These are phyloP conservation scores for Lachnellula hyalina DNA, from an alignment of 2,329 filamentous ascomycete species.

Conservation along the genomic window DNA sequence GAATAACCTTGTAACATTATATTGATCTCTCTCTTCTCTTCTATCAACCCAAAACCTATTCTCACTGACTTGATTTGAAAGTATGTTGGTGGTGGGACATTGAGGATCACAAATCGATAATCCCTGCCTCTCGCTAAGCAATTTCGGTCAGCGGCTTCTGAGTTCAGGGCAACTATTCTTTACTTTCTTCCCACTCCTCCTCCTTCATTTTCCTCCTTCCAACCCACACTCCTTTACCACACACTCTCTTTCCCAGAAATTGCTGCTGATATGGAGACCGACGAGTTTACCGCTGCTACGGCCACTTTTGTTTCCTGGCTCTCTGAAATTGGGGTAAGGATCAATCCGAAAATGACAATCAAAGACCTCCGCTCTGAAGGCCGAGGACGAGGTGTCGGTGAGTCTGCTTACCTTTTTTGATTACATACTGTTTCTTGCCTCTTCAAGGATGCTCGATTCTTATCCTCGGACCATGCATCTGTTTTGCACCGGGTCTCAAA, in stretches of 20 bases:
- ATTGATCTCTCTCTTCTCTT: too few relatives aligned
- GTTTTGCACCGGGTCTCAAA: neutral
- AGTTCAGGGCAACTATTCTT: neutral
- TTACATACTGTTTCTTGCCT: neutral
- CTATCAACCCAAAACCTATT: too few relatives aligned
- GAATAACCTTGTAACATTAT: too few relatives aligned
- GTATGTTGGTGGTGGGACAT: too few relatives aligned
- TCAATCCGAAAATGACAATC: conserved; percentile 53
- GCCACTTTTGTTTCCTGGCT: conserved; percentile 55
- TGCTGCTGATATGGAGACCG: conserved; percentile 19
- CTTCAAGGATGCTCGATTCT: neutral
- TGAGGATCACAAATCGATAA: too few relatives aligned
- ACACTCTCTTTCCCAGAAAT: neutral
- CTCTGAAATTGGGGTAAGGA: conserved; percentile 42
- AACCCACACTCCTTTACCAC: neutral
- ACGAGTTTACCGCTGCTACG: conserved; percentile 41
- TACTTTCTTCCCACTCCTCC: neutral
- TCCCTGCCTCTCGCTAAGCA: too few relatives aligned
- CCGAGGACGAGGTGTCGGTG: conserved; percentile 60
- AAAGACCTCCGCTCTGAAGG: conserved; percentile 50
- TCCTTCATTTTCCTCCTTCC: neutral
- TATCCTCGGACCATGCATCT: neutral
- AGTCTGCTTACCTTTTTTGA: conserved; percentile 28
- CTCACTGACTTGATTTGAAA: too few relatives aligned
- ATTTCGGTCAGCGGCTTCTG: too few relatives aligned